Conservation (phyloP, 768 basidiomycete genomes). For the Kwoniella sp. region DNA sequence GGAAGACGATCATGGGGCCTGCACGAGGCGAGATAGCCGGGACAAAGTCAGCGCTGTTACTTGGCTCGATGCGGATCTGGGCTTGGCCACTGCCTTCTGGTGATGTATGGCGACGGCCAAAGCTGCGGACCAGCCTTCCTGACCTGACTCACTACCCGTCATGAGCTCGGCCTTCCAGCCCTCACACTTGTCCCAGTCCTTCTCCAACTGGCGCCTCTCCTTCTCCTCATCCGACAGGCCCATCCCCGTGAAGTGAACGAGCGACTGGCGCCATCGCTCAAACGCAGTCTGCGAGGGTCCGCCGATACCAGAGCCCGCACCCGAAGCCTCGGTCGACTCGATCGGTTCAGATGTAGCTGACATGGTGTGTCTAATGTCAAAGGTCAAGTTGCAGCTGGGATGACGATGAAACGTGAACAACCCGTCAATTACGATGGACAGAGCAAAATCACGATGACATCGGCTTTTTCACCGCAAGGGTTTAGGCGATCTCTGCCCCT, state of each 20-base stretch:
- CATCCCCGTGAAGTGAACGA: slow-evolving; percentile 56
- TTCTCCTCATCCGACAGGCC: slow-evolving; percentile 55
- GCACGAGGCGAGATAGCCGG: not conserved
- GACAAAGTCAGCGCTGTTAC: not conserved
- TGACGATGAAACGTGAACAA: too few relatives aligned
- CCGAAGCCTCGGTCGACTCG: slow-evolving; percentile 1
- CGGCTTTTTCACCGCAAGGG: too few relatives aligned
- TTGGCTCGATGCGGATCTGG: not conserved
- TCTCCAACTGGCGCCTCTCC: slow-evolving; percentile 50
- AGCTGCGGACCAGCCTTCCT: not conserved
- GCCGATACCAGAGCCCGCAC: slow-evolving; percentile 16
- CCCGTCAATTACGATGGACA: too few relatives aligned
- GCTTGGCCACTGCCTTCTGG: not conserved
- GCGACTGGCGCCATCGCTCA: slow-evolving; percentile 57
- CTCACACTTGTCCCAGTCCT: slow-evolving; percentile 58
- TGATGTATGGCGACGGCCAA: not conserved
- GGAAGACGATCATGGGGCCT: slow-evolving; percentile 86
- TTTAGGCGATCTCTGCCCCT: too few relatives aligned
- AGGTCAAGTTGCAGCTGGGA: too few relatives aligned
- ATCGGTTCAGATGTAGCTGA: slow-evolving; percentile 1
- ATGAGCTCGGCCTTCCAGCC: slow-evolving; percentile 66
- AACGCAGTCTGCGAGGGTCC: too few relatives aligned
- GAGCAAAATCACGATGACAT: too few relatives aligned
- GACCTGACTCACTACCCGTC: slow-evolving; percentile 59
- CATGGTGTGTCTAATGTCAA: not conserved